Evolutionary conservation across 768 basidiomycete genomes (phyloP).

Genomic region (Kwoniella sp.): DNA sequence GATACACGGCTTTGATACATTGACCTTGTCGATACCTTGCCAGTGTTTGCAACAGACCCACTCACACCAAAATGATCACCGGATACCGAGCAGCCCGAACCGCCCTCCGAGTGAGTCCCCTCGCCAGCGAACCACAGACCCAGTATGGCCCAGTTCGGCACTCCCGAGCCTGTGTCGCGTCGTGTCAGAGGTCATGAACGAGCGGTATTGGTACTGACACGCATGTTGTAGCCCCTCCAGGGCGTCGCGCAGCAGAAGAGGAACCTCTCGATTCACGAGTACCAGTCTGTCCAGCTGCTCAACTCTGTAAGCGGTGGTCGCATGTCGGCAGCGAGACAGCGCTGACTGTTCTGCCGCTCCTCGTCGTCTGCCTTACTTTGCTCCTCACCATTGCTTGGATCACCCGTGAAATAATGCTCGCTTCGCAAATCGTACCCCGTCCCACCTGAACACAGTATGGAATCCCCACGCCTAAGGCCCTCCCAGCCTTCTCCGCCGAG

Average conservation of each 20-base stretch:
- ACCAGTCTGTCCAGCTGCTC: constrained; percentile 90
- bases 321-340: too few relatives aligned
- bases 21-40: too few relatives aligned
- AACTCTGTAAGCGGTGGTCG: constrained; percentile 73
- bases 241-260: constrained; percentile 61
- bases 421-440: background rate
- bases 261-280: constrained; percentile 93
- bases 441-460: constrained; percentile 65
- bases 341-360: too few relatives aligned
- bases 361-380: too few relatives aligned
- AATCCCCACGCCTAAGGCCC: constrained; percentile 86
- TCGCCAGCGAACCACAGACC: background rate
- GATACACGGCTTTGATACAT: background rate
- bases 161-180: too few relatives aligned
- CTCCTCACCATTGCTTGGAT: constrained; percentile 1
- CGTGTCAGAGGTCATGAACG: background rate
- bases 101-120: constrained; percentile 10
- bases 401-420: too few relatives aligned
- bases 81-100: constrained; percentile 15
- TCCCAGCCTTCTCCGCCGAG: constrained; percentile 77
- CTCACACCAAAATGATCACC: constrained; percentile 8
- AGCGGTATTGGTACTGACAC: background rate
- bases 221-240: constrained; percentile 13
- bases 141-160: constrained; percentile 3
- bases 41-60: background rate